A percentile compares a stretch with the other conserved stretches of the same genome.
These are phyloP conservation scores for Dipodascus geniculatus DNA, from an alignment of 805 yeast species.

Conservation along the genomic window DNA sequence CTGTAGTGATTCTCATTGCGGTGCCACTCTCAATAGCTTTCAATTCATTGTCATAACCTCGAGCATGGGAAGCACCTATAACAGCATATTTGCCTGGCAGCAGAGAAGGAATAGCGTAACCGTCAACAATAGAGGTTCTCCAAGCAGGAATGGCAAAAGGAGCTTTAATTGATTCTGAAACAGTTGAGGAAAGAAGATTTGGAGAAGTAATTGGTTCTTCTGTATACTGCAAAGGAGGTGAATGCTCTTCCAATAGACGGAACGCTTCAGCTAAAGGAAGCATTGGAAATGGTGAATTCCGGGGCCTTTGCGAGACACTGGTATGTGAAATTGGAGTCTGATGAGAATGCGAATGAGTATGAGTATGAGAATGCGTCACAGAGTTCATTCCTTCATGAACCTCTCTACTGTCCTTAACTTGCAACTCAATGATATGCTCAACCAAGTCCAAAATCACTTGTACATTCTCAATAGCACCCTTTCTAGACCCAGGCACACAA, in stretches of 20 bases:
- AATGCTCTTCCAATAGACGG: conserved; percentile 22
- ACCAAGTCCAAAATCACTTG: conserved; percentile 28
- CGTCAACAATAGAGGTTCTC: conserved; percentile 46
- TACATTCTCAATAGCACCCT: conserved; percentile 36
- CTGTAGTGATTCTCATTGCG: conserved; percentile 41
- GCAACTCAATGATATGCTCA: conserved; percentile 29
- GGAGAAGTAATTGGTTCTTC: conserved; percentile 22
- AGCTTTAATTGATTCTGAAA: conserved; percentile 33
- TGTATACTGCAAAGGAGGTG: conserved; percentile 23
- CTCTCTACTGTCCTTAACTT: conserved; percentile 3
- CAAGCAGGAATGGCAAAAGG: conserved; percentile 35
- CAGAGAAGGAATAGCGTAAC: conserved; percentile 36
- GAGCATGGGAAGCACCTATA: conserved; percentile 33
- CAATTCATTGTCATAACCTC: conserved; percentile 17
- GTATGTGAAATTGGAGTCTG: conserved; percentile 11
- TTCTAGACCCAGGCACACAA: conserved; percentile 43
- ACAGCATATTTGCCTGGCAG: conserved; percentile 37
- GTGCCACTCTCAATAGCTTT: conserved; percentile 22
- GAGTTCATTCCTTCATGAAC: conserved; percentile 27
- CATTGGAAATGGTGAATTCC: conserved; percentile 40
- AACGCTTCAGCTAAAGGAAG: conserved; percentile 33
- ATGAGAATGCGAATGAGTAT: conserved; percentile 5
- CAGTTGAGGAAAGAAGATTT: conserved; percentile 28
- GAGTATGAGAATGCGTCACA: conserved; percentile 14
- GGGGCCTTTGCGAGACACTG: conserved; percentile 32